These are phyloP conservation scores for Myochromella boudieri DNA, from an alignment of 768 basidiomycete genomes.

Conservation along the genomic window DNA sequence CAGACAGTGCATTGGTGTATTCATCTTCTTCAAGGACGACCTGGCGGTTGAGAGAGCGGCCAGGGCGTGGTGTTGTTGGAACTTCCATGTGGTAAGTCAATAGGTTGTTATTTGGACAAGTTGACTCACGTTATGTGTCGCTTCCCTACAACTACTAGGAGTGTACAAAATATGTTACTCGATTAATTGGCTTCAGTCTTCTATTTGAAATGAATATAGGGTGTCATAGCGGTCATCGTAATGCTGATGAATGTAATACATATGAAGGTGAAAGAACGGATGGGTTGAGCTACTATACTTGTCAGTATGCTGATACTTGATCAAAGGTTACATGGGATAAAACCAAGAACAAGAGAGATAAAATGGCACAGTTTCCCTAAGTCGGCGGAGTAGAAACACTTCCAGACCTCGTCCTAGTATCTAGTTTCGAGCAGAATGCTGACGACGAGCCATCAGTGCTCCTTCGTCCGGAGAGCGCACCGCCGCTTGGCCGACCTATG, in stretches of 20 bases:
- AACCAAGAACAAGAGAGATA: not conserved
- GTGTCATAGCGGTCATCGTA: conserved; percentile 15
- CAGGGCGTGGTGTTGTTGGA: conserved; percentile 23
- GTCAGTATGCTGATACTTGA: conserved; percentile 2
- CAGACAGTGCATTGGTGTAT: conserved; percentile 86
- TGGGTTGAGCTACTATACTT: not conserved
- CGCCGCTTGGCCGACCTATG: conserved; percentile 42
- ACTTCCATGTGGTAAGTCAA: conserved; percentile 12
- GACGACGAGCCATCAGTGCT: conserved; percentile 25
- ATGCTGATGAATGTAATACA: conserved; percentile 9
- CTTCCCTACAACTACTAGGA: not conserved
- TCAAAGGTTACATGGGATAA: not conserved
- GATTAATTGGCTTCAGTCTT: conserved; percentile 2
- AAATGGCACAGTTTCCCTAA: conserved; percentile 1
- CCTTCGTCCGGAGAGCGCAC: conserved; percentile 26
- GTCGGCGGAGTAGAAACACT: conserved; percentile 10
- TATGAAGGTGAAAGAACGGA: conserved; percentile 4
- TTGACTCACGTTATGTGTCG: not conserved
- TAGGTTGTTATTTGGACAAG: not conserved
- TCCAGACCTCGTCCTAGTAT: conserved; percentile 17
- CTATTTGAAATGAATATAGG: conserved; percentile 2
- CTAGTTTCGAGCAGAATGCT: conserved; percentile 6
- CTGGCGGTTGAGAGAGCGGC: conserved; percentile 71
- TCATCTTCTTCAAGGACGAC: conserved; percentile 88
- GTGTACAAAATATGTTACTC: not conserved